Percentiles rank a stretch among this genome's conserved stretches.
These are phyloP conservation scores for Gamarada debralockiae DNA, from an alignment of 495 filamentous ascomycete species.

Conservation along the genomic window DNA sequence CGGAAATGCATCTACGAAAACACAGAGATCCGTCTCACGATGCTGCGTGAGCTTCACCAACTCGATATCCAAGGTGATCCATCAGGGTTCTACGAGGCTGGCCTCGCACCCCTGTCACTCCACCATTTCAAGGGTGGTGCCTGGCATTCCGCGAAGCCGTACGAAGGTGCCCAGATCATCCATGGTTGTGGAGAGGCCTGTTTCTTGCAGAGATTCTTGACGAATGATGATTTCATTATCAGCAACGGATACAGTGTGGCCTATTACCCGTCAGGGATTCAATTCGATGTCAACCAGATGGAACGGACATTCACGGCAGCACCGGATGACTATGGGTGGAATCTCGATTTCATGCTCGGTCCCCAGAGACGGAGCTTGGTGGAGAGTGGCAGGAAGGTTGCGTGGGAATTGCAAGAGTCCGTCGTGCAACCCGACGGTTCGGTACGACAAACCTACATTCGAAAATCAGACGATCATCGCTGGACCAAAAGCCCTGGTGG, in stretches of 20 bases:
- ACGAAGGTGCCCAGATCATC: conserved; percentile 20
- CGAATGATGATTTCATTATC: conserved; percentile 25
- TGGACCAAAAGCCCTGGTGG: conserved; percentile 39
- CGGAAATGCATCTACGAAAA: conserved; percentile 47
- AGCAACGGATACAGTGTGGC: conserved; percentile 24
- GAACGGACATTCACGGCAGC: conserved; percentile 20
- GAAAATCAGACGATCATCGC: conserved; percentile 41
- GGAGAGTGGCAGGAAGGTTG: conserved; percentile 45
- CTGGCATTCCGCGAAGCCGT: conserved; percentile 18
- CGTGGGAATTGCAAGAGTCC: conserved; percentile 50
- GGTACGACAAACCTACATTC: conserved; percentile 43
- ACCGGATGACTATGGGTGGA: conserved; percentile 37
- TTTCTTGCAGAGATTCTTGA: conserved; percentile 23
- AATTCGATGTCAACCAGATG: conserved; percentile 24
- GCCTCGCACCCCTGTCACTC: conserved; percentile 18
- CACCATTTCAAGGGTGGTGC: conserved; percentile 27
- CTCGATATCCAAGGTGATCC: conserved; percentile 24
- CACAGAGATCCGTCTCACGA: conserved; percentile 44
- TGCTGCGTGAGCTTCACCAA: conserved; percentile 44
- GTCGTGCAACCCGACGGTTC: conserved; percentile 35
- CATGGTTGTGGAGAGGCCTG: conserved; percentile 23
- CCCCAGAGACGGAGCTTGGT: conserved; percentile 43
- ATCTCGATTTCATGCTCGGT: conserved; percentile 47
- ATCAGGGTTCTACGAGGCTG: conserved; percentile 25
- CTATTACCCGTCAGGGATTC: conserved; percentile 23